Percentiles rank a stretch among this genome's conserved stretches.
Evolutionary conservation across 2,329 filamentous ascomycete genomes (phyloP).

Genomic region (Leptodontidium sp.): DNA sequence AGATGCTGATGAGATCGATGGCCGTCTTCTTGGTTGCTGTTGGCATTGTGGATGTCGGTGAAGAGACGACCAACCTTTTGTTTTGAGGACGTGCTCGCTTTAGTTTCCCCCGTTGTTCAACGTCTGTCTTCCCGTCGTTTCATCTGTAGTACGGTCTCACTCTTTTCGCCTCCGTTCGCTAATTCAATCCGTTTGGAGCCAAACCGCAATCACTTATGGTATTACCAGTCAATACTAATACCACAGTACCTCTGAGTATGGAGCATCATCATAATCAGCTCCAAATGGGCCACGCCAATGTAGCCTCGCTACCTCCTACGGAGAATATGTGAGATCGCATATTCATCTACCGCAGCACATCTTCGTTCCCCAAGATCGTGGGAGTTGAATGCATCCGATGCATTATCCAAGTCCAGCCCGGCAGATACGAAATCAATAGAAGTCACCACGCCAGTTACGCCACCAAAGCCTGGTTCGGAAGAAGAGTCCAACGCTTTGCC

Average conservation of each 20-base stretch:
- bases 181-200: background rate
- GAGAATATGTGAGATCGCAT: constrained; percentile 12
- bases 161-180: background rate
- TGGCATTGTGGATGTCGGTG: background rate
- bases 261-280: background rate
- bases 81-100: background rate
- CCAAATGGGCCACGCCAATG: background rate
- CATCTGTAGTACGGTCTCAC: background rate
- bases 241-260: background rate
- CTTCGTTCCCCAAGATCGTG: background rate
- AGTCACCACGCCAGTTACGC: background rate
- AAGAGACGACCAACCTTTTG: background rate
- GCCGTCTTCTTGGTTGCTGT: background rate
- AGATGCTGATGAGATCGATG: background rate
- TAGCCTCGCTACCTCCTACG: background rate
- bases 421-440: constrained; percentile 3
- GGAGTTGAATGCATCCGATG: background rate
- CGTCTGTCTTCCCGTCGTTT: background rate
- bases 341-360: constrained; percentile 4
- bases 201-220: background rate
- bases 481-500: background rate
- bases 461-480: background rate
- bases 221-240: constrained; percentile 2
- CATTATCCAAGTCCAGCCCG: constrained; percentile 1
- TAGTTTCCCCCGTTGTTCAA: background rate